phyloP scores from a whole-genome alignment of 306 rosid genomes.

The Mimosa pudica region DNA sequence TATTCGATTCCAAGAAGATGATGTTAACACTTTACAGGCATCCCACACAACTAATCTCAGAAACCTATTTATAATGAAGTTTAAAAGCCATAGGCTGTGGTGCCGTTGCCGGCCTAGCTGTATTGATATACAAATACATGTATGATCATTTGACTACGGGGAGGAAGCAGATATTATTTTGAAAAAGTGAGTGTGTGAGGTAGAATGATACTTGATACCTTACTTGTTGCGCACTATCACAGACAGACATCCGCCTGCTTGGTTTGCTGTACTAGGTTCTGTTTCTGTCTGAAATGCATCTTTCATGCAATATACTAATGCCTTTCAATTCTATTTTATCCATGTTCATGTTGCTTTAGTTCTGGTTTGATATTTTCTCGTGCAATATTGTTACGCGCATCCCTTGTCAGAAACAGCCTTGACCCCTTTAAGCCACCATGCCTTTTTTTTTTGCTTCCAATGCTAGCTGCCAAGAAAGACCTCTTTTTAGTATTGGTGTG shows the following conservation, averaged over 20 bases:
- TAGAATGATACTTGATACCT: background rate
- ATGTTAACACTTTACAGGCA: slow-evolving; percentile 11
- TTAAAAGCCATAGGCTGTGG: background rate
- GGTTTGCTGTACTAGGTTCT: slow-evolving; percentile 11
- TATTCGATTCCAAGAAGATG: slow-evolving; percentile 37
- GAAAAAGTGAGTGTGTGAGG: background rate
- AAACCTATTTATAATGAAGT: background rate
- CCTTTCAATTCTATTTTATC: background rate
- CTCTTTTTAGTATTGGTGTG: too few species aligned
- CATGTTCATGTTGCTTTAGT: background rate
- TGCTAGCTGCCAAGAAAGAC: background rate
- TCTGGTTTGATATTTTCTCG: background rate
- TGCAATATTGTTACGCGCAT: background rate
- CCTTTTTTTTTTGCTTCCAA: background rate
- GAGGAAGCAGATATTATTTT: background rate
- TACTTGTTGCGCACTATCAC: slow-evolving; percentile 9
- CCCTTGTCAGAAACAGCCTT: background rate
- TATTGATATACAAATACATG: background rate
- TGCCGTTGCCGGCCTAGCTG: slow-evolving; percentile 29
- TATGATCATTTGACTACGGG: slow-evolving; percentile 14
- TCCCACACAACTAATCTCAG: slow-evolving; percentile 11
- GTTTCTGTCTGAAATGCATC: slow-evolving; percentile 2
- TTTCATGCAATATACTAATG: background rate
- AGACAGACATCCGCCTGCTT: slow-evolving; percentile 26
- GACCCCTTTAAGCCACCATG: background rate